A percentile compares a stretch with the other conserved stretches of the same genome.
Conservation (phyloP, 441 rosid species). For the Populus hybrid region DNA sequence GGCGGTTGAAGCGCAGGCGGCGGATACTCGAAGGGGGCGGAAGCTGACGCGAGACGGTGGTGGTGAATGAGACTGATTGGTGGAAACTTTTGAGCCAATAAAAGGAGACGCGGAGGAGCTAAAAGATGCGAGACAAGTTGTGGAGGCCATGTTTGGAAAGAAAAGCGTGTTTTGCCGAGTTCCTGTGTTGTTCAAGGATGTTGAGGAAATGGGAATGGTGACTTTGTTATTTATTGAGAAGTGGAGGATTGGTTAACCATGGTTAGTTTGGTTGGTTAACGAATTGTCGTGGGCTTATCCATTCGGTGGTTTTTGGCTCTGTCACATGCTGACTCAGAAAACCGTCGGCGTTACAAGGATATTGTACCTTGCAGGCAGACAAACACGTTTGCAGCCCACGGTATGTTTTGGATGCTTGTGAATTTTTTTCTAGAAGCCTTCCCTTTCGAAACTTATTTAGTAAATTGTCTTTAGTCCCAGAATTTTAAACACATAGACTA, state of each 20-base stretch:
- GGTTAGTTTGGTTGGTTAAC: conserved; percentile 25
- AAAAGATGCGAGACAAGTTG: conserved; percentile 21
- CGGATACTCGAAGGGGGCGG: conserved; percentile 20
- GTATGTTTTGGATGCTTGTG: neutral
- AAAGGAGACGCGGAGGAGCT: conserved; percentile 11
- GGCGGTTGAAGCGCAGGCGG: conserved; percentile 37
- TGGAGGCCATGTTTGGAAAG: conserved; percentile 22
- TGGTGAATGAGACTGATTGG: neutral
- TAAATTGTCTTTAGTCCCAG: neutral
- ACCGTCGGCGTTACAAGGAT: neutral
- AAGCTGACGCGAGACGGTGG: conserved; percentile 24
- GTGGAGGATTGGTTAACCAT: conserved; percentile 11
- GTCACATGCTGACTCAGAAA: neutral
- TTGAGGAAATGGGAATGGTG: neutral
- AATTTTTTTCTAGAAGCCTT: neutral
- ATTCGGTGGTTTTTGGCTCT: neutral
- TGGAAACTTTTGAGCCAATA: conserved; percentile 11
- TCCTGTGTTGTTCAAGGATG: neutral
- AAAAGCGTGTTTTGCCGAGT: neutral
- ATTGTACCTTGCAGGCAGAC: neutral
- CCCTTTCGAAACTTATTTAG: neutral
- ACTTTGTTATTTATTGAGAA: conserved; percentile 7
- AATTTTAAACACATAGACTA: neutral
- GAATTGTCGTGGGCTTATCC: conserved; percentile 3
- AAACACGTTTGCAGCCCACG: neutral